phyloP scores from a whole-genome alignment of 371 early-diverging fungal genomes.

The Funneliformis caledonium region DNA sequence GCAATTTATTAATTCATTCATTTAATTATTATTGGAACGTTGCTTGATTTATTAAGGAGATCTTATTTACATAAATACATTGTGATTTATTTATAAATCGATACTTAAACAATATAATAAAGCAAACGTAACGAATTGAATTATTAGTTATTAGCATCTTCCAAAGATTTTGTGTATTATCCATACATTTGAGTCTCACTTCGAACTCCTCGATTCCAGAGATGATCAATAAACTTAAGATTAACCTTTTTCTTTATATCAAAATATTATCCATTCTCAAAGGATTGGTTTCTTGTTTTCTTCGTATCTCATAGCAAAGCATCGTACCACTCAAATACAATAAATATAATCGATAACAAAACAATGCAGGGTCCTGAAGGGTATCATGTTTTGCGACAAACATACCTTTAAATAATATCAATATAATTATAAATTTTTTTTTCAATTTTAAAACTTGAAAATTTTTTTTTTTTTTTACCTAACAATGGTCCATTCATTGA shows the following conservation, averaged over 20 bases:
- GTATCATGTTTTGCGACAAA: conserved; percentile 8
- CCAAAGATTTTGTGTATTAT: no score
- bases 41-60: no score
- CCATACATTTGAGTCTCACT: no score
- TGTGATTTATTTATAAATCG: no score
- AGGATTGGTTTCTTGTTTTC: not conserved
- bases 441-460: not conserved
- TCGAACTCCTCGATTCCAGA: no score
- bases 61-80: no score
- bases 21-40: no score
- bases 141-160: no score
- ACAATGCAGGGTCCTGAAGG: not conserved
- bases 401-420: conserved; percentile 2
- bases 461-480: not conserved
- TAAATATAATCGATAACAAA: conserved; percentile 26
- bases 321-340: conserved; percentile 32
- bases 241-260: not conserved
- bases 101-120: no score
- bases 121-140: no score
- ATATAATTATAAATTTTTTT: not conserved
- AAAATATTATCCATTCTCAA: conserved; percentile 18
- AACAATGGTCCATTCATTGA: conserved; percentile 7
- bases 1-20: no score
- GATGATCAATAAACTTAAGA: no score
- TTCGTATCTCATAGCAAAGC: conserved; percentile 32